These are phyloP conservation scores for Elsinoe perseae DNA, from an alignment of 2,329 filamentous ascomycete species.

Conservation along the genomic window DNA sequence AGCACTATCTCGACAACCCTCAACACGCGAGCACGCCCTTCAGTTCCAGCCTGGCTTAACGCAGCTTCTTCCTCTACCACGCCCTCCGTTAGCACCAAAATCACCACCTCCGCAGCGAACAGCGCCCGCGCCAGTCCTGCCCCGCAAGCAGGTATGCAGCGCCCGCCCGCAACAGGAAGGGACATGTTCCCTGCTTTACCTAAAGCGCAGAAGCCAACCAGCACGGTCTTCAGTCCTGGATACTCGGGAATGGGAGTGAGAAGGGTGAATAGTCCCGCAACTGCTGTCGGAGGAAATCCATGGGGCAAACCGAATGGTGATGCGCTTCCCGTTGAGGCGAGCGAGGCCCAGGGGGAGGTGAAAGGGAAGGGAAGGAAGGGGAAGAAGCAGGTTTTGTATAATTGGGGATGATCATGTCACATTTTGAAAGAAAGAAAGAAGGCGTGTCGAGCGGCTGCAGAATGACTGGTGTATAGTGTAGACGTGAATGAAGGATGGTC, in stretches of 20 bases:
- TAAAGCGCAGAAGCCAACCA: conserved; percentile 61
- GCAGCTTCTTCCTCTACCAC: conserved; percentile 22
- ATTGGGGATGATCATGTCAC: conserved; percentile 34
- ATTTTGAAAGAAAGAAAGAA: too few relatives aligned
- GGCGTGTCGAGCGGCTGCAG: too few relatives aligned
- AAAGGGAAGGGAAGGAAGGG: conserved; percentile 44
- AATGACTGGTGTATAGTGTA: too few relatives aligned
- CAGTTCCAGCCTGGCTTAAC: conserved; percentile 16
- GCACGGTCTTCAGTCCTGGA: conserved; percentile 45
- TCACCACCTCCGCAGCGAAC: conserved; percentile 24
- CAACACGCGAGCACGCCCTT: conserved; percentile 10
- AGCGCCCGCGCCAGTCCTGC: conserved; percentile 27
- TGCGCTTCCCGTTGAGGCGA: conserved; percentile 23
- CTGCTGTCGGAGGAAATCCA: conserved; percentile 30
- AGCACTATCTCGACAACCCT: conserved; percentile 15
- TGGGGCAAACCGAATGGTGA: conserved; percentile 29
- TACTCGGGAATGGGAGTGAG: conserved; percentile 40
- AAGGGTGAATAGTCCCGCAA: conserved; percentile 35
- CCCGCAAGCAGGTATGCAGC: conserved; percentile 27
- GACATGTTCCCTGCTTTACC: conserved; percentile 81
- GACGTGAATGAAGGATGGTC: too few relatives aligned
- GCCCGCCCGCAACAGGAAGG: conserved; percentile 24
- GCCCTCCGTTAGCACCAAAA: conserved; percentile 28
- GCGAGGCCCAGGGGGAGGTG: conserved; percentile 24
- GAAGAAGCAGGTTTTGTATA: conserved; percentile 45